phyloP scores from a whole-genome alignment of 2,329 filamentous ascomycete species.

The Colletotrichum somersetense region DNA sequence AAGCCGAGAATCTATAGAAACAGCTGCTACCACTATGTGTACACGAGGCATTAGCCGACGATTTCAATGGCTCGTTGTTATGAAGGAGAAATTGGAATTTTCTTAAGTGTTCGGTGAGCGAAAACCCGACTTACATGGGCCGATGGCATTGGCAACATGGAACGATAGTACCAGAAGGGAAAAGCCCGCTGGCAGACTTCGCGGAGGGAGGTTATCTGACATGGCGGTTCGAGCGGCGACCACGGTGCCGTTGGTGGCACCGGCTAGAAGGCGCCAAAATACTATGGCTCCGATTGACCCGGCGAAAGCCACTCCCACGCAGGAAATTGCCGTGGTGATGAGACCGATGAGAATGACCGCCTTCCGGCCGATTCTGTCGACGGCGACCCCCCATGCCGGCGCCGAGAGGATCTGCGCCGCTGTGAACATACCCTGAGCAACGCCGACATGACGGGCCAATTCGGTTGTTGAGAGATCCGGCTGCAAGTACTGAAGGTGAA shows the following conservation, averaged over 20 bases:
- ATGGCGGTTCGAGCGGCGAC: slow-evolving; percentile 15
- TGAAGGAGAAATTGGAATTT: not conserved
- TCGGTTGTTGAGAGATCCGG: not conserved
- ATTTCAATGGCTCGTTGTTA: not conserved
- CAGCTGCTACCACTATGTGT: not conserved
- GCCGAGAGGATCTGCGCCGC: slow-evolving; percentile 8
- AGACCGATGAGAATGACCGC: slow-evolving; percentile 7
- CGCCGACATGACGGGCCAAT: slow-evolving; percentile 4
- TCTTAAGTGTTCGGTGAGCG: not conserved
- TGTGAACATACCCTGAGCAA: slow-evolving; percentile 19
- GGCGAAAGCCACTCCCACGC: slow-evolving; percentile 4
- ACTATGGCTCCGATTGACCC: not conserved
- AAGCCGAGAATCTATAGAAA: not conserved
- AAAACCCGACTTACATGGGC: not conserved
- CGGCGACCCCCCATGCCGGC: slow-evolving; percentile 5
- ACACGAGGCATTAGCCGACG: not conserved
- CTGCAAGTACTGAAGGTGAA: not conserved
- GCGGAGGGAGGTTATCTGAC: slow-evolving; percentile 4
- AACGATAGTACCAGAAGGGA: slow-evolving; percentile 14
- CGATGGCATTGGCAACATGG: slow-evolving; percentile 9
- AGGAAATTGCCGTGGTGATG: not conserved
- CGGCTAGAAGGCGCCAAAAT: slow-evolving; percentile 6
- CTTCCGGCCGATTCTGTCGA: slow-evolving; percentile 4
- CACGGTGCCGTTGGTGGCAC: slow-evolving; percentile 10
- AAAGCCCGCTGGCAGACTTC: slow-evolving; percentile 3